Evolutionary conservation across 768 basidiomycete species (phyloP), one percentile per base, ranked within the genome.

Genomic region (Amyloporia xantha): DNA sequence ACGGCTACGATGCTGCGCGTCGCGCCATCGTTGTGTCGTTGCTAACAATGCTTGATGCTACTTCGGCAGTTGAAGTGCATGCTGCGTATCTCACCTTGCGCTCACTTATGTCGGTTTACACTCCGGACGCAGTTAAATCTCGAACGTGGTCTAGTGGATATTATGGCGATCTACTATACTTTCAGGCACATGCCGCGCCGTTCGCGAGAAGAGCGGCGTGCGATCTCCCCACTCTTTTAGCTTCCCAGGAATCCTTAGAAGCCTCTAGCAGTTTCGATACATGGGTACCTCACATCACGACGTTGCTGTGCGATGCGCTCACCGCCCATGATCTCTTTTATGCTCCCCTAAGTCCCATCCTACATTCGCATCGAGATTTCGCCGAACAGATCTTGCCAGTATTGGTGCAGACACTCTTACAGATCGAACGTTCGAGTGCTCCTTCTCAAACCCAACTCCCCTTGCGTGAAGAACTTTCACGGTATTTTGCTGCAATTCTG

Each of bases 301-400:
- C 68, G 0, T 63, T 85, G 15, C 62, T 93, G 25, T 73, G 75
- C 48, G 78, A 83, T 41, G 62, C 77, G 17, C 68, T 91, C n/a
- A 72, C 79, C 13, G 56, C 56, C 5, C 61, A 61, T 19, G 79
- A 81, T 56, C 54, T 68, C 0, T 87, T 92, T 63, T 96, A 83
- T 58, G 78, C 75, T 6, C 84, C 86, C 43, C 69, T 96, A 1
- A 65, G 68, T 0, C 66, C 77, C 1, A 75, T 93, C 21, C 63
- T 94, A 19, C 62, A 68, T 36, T 66, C 69, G 2, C 77, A 84
- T 49, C 54, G 71, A 3, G 55, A 60, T 4, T 84, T 93, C 50
- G 82, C 89, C 0, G 76, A 81, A 50, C 68, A 81, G 47, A 64
- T 86, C 13, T 68, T 95, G 5, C 91, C 94, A 0, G 66, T 87